Evolutionary conservation across 2,329 filamentous ascomycete species (phyloP), one percentile per base, ranked within the genome.

Genomic region (Berkeleyomyces rouxiae): DNA sequence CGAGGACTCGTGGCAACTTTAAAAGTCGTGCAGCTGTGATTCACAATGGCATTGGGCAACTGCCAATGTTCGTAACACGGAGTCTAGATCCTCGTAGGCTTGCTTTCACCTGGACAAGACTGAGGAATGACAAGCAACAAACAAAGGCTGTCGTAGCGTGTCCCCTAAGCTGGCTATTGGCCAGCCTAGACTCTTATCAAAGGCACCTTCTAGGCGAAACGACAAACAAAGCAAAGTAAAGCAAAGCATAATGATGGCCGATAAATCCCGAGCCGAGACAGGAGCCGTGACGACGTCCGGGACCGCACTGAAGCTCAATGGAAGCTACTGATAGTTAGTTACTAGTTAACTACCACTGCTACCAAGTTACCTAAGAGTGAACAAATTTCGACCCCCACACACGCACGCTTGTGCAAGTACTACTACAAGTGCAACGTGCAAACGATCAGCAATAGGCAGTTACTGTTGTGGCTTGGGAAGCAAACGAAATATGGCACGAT

Each of bases 371-470:
- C 51, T 39, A 55, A 39, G 33, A 55, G 5, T 46, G 43, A 46
- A 23, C 23, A 23, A 23, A n/a, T n/a, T 31, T 13, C 39, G 16
- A 37, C 36, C 33, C 51, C 5, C 51, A 55, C 51, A 55, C 16
- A 5, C 7, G 33, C 23, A 23, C 23, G 23, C 23, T 23, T 23
- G 23, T 23, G 23, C 23, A 23, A 23, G 23, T 23, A 2, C 23
- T 23, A 23, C 23, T 9, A 55, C 10, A 37, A 55, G 13, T 23
- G 39, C 51, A 55, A 37, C 33, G 7, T 39, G n/a, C 51, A 67
- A 57, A 44, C 57, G 37, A 7, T 23, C 16, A 60, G 55, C 37
- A 67, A 63, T 33, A 66, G 39, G 23, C 11, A 59, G 74, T 3
- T 42, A 42, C 51, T n/a, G 51, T 36, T 55, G 51, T 55, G 51